Evolutionary conservation across 1,284 basidiomycete genomes (phyloP).

Genomic region (Tetrapyrgos nigripes): DNA sequence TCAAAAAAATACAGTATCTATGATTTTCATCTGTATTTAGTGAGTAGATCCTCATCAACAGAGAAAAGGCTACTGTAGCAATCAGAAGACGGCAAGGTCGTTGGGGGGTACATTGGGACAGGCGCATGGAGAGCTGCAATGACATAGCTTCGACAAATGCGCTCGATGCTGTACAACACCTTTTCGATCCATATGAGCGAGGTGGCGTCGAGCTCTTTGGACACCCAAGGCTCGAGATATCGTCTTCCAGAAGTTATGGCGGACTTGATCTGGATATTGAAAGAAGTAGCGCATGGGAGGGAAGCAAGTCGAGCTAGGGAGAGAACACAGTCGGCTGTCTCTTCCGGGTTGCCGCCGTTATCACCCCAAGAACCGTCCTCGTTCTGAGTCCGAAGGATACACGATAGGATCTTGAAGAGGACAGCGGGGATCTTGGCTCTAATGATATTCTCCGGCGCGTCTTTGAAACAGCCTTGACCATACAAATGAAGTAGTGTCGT

Average conservation of each 20-base stretch:
- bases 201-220: too few species aligned
- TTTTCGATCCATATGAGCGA: neutral
- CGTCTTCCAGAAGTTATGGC: neutral
- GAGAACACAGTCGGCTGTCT: neutral
- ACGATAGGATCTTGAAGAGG: neutral
- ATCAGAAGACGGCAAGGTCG: neutral
- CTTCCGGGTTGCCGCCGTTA: neutral
- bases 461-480: neutral
- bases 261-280: neutral
- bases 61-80: too few species aligned
- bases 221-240: neutral
- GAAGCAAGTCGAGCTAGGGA: neutral
- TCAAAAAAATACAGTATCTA: too few species aligned
- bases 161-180: neutral
- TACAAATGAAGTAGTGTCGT: neutral
- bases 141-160: neutral
- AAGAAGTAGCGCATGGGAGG: neutral
- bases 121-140: neutral
- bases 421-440: neutral
- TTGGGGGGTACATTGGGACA: neutral
- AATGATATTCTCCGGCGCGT: neutral
- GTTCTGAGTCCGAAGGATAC: neutral
- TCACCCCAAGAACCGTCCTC: neutral
- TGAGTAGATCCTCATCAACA: constrained; percentile 1
- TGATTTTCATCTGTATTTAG: neutral